These are phyloP conservation scores for Haplosporangium gracile DNA, from an alignment of 192 early-diverging fungal genomes.

Conservation along the genomic window DNA sequence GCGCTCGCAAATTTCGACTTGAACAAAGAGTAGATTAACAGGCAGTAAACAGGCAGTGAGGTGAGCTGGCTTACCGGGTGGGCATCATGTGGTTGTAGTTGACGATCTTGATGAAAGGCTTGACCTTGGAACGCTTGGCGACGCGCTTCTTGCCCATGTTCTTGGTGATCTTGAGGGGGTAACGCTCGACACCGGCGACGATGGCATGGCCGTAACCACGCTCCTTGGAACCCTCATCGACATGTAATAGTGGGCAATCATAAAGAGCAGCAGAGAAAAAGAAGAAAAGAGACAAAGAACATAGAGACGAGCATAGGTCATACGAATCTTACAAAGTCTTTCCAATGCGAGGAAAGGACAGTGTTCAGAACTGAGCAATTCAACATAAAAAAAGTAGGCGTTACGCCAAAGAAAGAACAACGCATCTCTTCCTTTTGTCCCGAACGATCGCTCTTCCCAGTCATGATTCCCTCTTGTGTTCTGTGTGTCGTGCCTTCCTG, in stretches of 20 bases:
- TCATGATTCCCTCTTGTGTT: neutral
- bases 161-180: slow-evolving; percentile 98
- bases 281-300: slow-evolving; percentile 1
- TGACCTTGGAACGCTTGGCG: slow-evolving; percentile 96
- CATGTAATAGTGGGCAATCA: slow-evolving; percentile 60
- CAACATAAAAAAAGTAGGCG: neutral
- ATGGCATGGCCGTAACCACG: slow-evolving; percentile 98
- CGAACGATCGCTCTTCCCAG: neutral
- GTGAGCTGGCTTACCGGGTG: slow-evolving; percentile 79
- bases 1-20: neutral
- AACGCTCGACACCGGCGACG: slow-evolving; percentile 97
- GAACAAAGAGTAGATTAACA: neutral
- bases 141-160: slow-evolving; percentile 96
- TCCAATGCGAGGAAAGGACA: slow-evolving; percentile 54
- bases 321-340: slow-evolving; percentile 51
- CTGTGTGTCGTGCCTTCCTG: neutral
- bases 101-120: slow-evolving; percentile 99
- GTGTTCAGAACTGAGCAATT: neutral
- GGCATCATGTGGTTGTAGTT: slow-evolving; percentile 99
- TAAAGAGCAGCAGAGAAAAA: slow-evolving; percentile 8
- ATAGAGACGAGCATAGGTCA: slow-evolving; percentile 47
- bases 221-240: slow-evolving; percentile 98
- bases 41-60: no score
- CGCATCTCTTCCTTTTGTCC: neutral
- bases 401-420: neutral